Evolutionary conservation across 1,284 basidiomycete species (phyloP).

Genomic region (Phlebopus sp.): DNA sequence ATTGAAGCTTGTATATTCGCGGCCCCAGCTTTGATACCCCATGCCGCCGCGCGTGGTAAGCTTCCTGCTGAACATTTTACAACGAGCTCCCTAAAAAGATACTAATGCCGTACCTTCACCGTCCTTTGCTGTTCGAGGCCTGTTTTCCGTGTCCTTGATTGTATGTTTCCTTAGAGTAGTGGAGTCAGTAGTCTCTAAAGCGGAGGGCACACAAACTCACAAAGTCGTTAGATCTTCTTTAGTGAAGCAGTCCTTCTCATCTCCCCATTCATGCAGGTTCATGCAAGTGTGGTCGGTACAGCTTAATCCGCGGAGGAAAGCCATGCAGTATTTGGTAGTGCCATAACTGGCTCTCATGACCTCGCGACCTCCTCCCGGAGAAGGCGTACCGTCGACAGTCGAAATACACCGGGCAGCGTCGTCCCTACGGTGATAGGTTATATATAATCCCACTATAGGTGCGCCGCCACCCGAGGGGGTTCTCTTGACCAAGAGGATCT

Average conservation of each 20-base stretch:
- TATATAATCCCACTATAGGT: conserved; percentile 90
- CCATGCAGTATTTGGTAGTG: conserved; percentile 98
- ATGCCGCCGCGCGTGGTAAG: conserved; percentile 80
- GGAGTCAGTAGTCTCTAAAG: conserved; percentile 17
- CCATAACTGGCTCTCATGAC: conserved; percentile 93
- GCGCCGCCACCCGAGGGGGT: conserved; percentile 70
- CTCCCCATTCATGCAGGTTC: conserved; percentile 97
- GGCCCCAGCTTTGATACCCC: conserved; percentile 61
- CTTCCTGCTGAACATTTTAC: conserved; percentile 35
- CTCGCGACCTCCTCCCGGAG: conserved; percentile 76
- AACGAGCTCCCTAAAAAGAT: neutral
- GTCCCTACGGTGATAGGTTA: conserved; percentile 93
- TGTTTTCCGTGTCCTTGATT: conserved; percentile 79
- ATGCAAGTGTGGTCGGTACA: conserved; percentile 91
- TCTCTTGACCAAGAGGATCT: conserved; percentile 92
- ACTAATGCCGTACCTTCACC: conserved; percentile 51
- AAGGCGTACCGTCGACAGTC: conserved; percentile 88
- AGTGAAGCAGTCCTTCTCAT: conserved; percentile 95
- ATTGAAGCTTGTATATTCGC: conserved; percentile 24
- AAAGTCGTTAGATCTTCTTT: conserved; percentile 89
- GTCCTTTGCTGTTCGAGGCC: conserved; percentile 54
- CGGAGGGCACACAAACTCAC: conserved; percentile 45
- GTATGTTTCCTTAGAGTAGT: conserved; percentile 68
- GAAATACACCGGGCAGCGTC: conserved; percentile 93
- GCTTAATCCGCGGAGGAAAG: conserved; percentile 83